Evolutionary conservation across 805 yeast species (phyloP), one percentile per base, ranked within the genome.

Genomic region (Wickerhamiella sergipiensis): DNA sequence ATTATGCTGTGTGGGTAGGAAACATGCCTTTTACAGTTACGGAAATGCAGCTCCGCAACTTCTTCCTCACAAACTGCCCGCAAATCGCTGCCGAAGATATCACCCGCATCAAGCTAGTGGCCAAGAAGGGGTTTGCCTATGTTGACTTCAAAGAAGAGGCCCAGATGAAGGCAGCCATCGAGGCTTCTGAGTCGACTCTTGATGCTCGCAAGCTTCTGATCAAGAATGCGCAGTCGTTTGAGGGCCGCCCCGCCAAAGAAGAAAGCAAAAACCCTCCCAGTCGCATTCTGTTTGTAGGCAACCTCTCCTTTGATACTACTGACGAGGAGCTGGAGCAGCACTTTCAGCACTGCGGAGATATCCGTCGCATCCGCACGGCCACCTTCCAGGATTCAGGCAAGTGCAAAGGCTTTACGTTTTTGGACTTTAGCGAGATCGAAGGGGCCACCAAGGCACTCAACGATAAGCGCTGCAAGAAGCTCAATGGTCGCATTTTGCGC

Each of bases 321-420:
- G 80, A 83, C 54, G 94, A 84, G 29, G 67, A 80, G 55, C 70
- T 90, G 44, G 80, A 79, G 56, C 83, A 79, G 58, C 95, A 85
- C 55, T 90, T 90, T 72, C 83, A 83, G 66, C 90, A 83, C 61
- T 88, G 95, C 68, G 97, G 97, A 40, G 88, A 84, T 55, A 90
- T 94, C 53, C 68, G 73, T 26, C 78, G 78, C 57, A 78, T 90
- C 50, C 78, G 98, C 66, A 90, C 89, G 94, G 97, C 97, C 3
- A 89, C 98, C n/a, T 90, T 90, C 67, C 88, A 92, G 68, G 98
- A 90, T 64, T 71, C 84, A 48, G 97, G 97, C 1, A 90, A 89
- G 64, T 90, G 97, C 72, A 92, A 92, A 67, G 97, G 97, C 1
- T 90, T 90, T 71, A 88, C 95, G 1, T 90, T 92, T 62, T 71